Evolutionary conservation across 805 yeast species (phyloP), one percentile per base, ranked within the genome.

Genomic region (Pichia heedii): DNA sequence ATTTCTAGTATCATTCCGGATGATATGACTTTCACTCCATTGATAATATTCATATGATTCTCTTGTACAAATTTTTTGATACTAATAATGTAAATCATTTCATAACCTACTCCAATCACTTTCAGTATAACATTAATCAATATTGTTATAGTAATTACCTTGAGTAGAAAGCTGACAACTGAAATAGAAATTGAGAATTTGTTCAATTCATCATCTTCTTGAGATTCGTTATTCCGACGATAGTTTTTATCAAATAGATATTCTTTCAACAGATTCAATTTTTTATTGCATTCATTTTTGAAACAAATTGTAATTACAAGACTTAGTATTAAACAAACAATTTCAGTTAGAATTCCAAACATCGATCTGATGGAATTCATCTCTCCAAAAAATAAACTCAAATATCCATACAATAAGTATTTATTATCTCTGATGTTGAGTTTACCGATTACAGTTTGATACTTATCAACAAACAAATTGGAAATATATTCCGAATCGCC

Each of bases 401-500:
- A 21, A 33, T 29, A 29, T 5, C 43, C 45, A n/a, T 18, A 36
- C 9, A 35, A 22, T 16, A 18, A 32, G 15, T 29, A 29, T 29
- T 29, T 29, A 29, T 29, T 29, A 3, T 15, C 32, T 9, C 20
- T 18, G 7, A 7, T 32, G 9, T 18, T 15, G 8, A 32, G 9
- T 7, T n/a, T 18, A 9, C 11, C 16, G 13, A 32, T 32, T 15
- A 32, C 9, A 16, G 5, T 20, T 18, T 19, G 65, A 53, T 68
- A 72, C 1, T 70, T 67, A 11, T 57, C 50, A 13, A 65, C 68
- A 45, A 73, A 61, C 21, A 71, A 62, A 19, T 66, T 60, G 3
- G 74, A 71, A 49, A 70, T 56, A 11, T 53, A 54, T 3, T 56
- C 56, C 5, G 71, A 59, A 48, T 71, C 64, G 6, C 69, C 64